These are phyloP conservation scores for Tylopilus subfusipes DNA, from an alignment of 768 basidiomycete genomes.

Conservation along the genomic window DNA sequence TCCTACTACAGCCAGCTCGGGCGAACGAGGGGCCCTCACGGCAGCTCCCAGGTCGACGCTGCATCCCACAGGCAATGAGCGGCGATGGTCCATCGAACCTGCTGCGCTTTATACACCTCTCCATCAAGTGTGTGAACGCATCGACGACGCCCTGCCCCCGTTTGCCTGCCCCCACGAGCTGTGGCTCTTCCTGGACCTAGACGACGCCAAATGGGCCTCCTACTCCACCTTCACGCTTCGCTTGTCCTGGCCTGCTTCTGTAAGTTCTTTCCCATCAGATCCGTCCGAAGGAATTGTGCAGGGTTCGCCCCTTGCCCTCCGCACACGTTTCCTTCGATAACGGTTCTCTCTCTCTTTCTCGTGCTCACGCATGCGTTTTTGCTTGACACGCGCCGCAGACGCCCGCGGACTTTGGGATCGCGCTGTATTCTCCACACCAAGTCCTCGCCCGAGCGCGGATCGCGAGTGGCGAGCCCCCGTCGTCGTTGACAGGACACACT, in stretches of 20 bases:
- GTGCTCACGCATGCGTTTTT: background rate
- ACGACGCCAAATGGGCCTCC: slow-evolving; percentile 37
- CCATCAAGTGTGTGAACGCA: slow-evolving; percentile 35
- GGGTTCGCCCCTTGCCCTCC: background rate
- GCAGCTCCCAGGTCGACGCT: slow-evolving; percentile 40
- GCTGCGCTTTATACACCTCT: slow-evolving; percentile 40
- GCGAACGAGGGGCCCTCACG: background rate
- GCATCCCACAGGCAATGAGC: slow-evolving; percentile 29
- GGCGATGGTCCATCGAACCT: slow-evolving; percentile 39
- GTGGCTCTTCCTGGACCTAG: slow-evolving; percentile 48
- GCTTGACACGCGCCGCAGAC: slow-evolving; percentile 30
- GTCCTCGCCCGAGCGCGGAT: slow-evolving; percentile 14
- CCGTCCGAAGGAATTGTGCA: background rate
- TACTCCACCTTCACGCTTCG: slow-evolving; percentile 49
- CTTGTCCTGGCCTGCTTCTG: slow-evolving; percentile 54
- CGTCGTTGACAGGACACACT: slow-evolving; percentile 6
- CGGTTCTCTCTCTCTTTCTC: no score
- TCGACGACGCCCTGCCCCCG: slow-evolving; percentile 1
- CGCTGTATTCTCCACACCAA: slow-evolving; percentile 36
- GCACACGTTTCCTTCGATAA: background rate
- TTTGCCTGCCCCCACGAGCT: slow-evolving; percentile 40
- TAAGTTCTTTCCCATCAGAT: slow-evolving; percentile 30
- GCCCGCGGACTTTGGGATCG: slow-evolving; percentile 43
- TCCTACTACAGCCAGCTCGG: slow-evolving; percentile 16
- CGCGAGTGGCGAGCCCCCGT: no score